Base-by-base conservation (phyloP, 1,284 basidiomycete species). In the Gastroboletus turbinatus region DNA sequence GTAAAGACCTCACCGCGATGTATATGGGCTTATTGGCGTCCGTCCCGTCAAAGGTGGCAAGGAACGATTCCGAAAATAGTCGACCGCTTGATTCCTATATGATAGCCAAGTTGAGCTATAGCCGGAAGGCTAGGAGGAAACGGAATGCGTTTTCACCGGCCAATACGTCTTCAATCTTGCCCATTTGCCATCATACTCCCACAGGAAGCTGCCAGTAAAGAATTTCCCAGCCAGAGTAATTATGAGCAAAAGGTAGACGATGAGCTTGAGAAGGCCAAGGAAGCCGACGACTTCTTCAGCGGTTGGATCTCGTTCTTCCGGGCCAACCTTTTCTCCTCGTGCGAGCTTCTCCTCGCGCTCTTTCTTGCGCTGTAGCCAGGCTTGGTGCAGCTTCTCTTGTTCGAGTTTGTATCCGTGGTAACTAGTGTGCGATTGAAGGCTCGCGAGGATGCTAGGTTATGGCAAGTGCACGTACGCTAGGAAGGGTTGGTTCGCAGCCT, bases 401-500 rank as follows among this genome's bases (percentile, higher is more conserved):
- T 82, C 75, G 53, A 80, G 78, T 54, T 81, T 82, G 71, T 89
- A 90, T 69, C 85, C 78, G 67, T 82, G 82, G 71, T 92, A 84
- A 14, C 90, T 91, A 63, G 51, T 25, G 33, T 40, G 57, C 10
- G 33, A 33, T 44, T 66, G 40, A 65, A 56, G 61, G 50, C 44
- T 38, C 42, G 49, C 56, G 35, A 54, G 27, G 29, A 53, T 46
- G 16, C 23, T 47, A 8, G 44, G 49, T 11, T 3, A 32, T n/a
- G 23, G 14, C 19, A 14, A 50, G 42, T 50, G 42, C 27, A 82
- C 88, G 62, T 75, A 92, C 86, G 83, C 83, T 49, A 93, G 80
- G 72, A 91, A 94, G 21, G 91, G 92, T 60, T 81, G 78, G 73
- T 94, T 94, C 35, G 91, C 88, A 53, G 81, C 71, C 74, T 92